Conservation (phyloP, 179 eudicot genomes). For the Dionaea muscipula region DNA sequence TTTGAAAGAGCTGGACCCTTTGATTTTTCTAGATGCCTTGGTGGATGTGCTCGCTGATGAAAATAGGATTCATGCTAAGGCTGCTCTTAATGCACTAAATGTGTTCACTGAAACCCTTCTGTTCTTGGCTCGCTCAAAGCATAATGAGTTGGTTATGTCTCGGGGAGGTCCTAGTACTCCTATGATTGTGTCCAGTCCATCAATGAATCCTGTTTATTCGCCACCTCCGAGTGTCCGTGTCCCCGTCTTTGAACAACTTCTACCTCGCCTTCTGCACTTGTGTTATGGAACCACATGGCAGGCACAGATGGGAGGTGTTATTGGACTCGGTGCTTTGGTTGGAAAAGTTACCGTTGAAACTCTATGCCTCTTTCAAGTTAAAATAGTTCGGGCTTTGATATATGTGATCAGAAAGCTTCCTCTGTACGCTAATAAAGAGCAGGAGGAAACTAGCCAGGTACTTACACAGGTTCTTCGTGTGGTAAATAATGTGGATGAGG, state of each 20-base stretch:
- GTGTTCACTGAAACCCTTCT: slow-evolving; percentile 71
- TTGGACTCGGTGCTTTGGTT: slow-evolving; percentile 87
- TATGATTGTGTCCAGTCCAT: slow-evolving; percentile 95
- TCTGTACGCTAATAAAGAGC: slow-evolving; percentile 78
- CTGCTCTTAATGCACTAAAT: slow-evolving; percentile 76
- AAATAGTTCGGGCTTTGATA: slow-evolving; percentile 66
- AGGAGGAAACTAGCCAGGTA: slow-evolving; percentile 94
- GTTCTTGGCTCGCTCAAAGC: slow-evolving; percentile 67
- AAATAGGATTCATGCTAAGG: slow-evolving; percentile 84
- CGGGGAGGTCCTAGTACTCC: slow-evolving; percentile 97
- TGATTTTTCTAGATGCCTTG: slow-evolving; percentile 84
- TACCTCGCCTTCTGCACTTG: slow-evolving; percentile 87
- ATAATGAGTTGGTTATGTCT: slow-evolving; percentile 56
- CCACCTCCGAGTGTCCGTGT: slow-evolving; percentile 91
- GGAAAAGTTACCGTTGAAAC: slow-evolving; percentile 96
- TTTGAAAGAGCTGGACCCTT: slow-evolving; percentile 86
- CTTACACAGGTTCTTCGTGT: slow-evolving; percentile 91
- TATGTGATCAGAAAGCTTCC: slow-evolving; percentile 95
- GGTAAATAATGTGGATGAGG: slow-evolving; percentile 94
- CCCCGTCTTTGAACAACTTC: slow-evolving; percentile 88
- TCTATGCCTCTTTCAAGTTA: slow-evolving; percentile 72
- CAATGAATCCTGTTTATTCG: slow-evolving; percentile 93
- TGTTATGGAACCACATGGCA: slow-evolving; percentile 97
- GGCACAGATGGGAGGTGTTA: slow-evolving; percentile 92
- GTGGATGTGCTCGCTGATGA: slow-evolving; percentile 96